A percentile compares a stretch with the other conserved stretches of the same genome.
Evolutionary conservation across 2,329 filamentous ascomycete species (phyloP).

Genomic region (Magnaporthales sp.): DNA sequence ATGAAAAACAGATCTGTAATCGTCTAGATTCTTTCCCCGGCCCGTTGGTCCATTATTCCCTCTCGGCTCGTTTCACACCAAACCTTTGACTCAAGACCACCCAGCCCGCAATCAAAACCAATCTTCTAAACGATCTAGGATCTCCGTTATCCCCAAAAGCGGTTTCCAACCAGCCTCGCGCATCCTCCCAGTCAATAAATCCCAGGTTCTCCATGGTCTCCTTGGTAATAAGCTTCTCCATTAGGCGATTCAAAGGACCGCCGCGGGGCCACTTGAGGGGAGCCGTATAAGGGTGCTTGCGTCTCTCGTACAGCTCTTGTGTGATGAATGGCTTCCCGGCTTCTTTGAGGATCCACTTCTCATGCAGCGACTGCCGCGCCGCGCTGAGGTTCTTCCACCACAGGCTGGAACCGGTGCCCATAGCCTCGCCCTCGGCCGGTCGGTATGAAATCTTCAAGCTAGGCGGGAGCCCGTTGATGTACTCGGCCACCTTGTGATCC

Average conservation of each 20-base stretch:
- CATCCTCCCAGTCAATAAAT: constrained; percentile 28
- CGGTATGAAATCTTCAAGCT: constrained; percentile 17
- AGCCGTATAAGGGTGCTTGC: constrained; percentile 41
- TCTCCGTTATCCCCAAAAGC: constrained; percentile 29
- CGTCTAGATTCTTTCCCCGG: too few relatives aligned
- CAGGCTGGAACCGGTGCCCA: background rate
- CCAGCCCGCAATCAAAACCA: constrained; percentile 30
- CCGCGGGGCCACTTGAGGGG: constrained; percentile 29
- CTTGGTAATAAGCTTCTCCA: constrained; percentile 22
- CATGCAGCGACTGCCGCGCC: constrained; percentile 19
- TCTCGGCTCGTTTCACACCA: constrained; percentile 25
- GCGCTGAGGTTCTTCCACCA: constrained; percentile 6
- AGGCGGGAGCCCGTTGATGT: constrained; percentile 21
- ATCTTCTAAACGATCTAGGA: constrained; percentile 23
- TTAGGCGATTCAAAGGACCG: constrained; percentile 31
- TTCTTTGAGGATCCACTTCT: constrained; percentile 44
- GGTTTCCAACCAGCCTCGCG: constrained; percentile 22
- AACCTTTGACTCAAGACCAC: constrained; percentile 34
- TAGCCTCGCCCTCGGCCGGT: constrained; percentile 2
- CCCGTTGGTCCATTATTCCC: background rate
- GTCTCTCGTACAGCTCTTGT: constrained; percentile 38
- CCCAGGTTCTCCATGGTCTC: constrained; percentile 28
- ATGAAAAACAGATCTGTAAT: too few relatives aligned
- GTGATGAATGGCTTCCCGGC: constrained; percentile 40
- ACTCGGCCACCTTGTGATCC: constrained; percentile 22